These are phyloP conservation scores for Hymenoscyphus fraxineus DNA, from an alignment of 2,329 filamentous ascomycete species.

Conservation along the genomic window DNA sequence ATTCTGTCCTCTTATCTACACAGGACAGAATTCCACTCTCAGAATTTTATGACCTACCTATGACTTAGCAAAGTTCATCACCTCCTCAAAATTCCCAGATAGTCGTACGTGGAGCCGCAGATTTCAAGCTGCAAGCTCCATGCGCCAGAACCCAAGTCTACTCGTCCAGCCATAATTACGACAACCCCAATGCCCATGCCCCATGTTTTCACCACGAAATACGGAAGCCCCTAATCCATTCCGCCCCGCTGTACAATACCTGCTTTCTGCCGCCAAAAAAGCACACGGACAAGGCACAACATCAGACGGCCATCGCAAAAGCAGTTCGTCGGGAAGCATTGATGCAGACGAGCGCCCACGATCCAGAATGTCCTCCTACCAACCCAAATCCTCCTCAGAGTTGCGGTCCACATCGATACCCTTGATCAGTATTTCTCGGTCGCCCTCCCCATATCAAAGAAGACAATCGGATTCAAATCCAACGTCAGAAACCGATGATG, in stretches of 20 bases:
- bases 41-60: too few relatives aligned
- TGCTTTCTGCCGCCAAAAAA: constrained; percentile 23
- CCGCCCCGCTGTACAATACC: constrained; percentile 38
- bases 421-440: constrained; percentile 43
- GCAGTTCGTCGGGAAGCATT: constrained; percentile 27
- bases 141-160: too few relatives aligned
- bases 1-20: too few relatives aligned
- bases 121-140: too few relatives aligned
- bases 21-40: too few relatives aligned
- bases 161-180: too few relatives aligned
- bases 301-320: constrained; percentile 24
- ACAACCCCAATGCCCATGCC: constrained; percentile 8
- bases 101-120: too few relatives aligned
- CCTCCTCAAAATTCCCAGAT: too few relatives aligned
- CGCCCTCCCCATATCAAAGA: constrained; percentile 43
- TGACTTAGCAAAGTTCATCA: too few relatives aligned
- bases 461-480: constrained; percentile 39
- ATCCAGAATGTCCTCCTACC: constrained; percentile 27
- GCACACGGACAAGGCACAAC: constrained; percentile 7
- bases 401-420: constrained; percentile 39
- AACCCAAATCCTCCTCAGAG: constrained; percentile 29
- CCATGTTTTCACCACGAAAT: constrained; percentile 32
- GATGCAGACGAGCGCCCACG: constrained; percentile 25
- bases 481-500: constrained; percentile 44
- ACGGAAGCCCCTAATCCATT: constrained; percentile 35